A percentile compares a stretch with the other conserved stretches of the same genome.
These are phyloP conservation scores for Agrocybe praecox DNA, from an alignment of 768 basidiomycete genomes.

Conservation along the genomic window DNA sequence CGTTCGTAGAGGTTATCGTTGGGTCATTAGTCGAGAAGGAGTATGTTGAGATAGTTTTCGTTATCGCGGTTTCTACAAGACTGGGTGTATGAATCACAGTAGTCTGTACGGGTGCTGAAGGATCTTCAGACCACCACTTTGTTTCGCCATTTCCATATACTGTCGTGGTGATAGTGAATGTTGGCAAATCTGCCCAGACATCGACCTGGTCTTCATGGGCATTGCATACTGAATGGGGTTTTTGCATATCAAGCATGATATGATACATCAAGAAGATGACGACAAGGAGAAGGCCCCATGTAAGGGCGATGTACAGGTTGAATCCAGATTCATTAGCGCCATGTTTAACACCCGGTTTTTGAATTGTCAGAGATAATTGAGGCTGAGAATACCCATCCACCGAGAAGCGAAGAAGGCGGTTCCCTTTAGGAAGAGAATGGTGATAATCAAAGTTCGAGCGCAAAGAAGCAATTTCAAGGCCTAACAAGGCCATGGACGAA, in stretches of 20 bases:
- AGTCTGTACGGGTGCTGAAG: slow-evolving; percentile 5
- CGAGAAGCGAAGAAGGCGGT: slow-evolving; percentile 57
- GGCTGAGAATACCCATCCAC: slow-evolving; percentile 63
- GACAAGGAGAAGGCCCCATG: slow-evolving; percentile 32
- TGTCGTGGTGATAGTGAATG: slow-evolving; percentile 45
- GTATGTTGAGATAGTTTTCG: not conserved
- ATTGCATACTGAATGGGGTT: slow-evolving; percentile 26
- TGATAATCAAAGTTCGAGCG: slow-evolving; percentile 62
- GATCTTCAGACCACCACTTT: slow-evolving; percentile 26
- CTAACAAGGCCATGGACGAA: slow-evolving; percentile 23
- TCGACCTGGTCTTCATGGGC: slow-evolving; percentile 23
- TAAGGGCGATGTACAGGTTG: slow-evolving; percentile 22
- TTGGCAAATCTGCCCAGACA: slow-evolving; percentile 24
- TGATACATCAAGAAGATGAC: slow-evolving; percentile 26
- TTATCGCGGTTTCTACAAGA: not conserved
- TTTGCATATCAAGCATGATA: slow-evolving; percentile 28
- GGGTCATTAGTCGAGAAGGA: not conserved
- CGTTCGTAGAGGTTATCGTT: slow-evolving; percentile 1
- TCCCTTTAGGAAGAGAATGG: slow-evolving; percentile 38
- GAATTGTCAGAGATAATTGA: slow-evolving; percentile 42
- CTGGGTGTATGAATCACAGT: not conserved
- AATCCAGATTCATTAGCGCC: slow-evolving; percentile 12
- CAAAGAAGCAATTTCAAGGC: slow-evolving; percentile 43
- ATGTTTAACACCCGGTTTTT: slow-evolving; percentile 14
- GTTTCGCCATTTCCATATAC: slow-evolving; percentile 25